phyloP scores from a whole-genome alignment of 345 rosid species.

The Ceriops decandra region DNA sequence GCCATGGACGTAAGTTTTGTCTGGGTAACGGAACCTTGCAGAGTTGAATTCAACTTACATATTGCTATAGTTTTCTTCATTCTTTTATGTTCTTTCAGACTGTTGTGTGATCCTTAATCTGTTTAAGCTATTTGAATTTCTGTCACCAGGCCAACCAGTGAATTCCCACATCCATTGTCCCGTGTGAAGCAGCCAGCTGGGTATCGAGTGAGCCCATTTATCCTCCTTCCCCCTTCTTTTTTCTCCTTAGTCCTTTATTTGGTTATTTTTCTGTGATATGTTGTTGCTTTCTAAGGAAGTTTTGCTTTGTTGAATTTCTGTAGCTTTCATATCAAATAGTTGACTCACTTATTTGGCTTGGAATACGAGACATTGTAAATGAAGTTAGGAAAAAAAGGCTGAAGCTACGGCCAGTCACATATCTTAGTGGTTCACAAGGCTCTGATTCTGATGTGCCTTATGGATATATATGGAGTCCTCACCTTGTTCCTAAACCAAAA shows the following conservation, averaged over 20 bases:
- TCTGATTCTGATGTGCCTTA: constrained; percentile 81
- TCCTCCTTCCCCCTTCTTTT: neutral
- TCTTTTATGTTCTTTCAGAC: constrained; percentile 19
- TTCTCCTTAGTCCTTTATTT: neutral
- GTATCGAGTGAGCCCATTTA: constrained; percentile 67
- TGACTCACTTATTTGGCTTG: constrained; percentile 97
- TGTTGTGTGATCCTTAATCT: constrained; percentile 24
- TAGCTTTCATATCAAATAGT: constrained; percentile 98
- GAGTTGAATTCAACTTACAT: constrained; percentile 21
- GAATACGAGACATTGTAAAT: constrained; percentile 95
- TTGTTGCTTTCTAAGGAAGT: constrained; percentile 5
- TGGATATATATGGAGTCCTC: constrained; percentile 99
- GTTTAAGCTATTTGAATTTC: constrained; percentile 16
- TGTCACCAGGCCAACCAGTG: constrained; percentile 80
- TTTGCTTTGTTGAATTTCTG: constrained; percentile 3
- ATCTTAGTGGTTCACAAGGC: constrained; percentile 96
- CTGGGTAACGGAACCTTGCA: constrained; percentile 44
- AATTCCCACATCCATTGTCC: constrained; percentile 98
- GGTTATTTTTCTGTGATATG: constrained; percentile 3
- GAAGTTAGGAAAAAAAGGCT: constrained; percentile 86
- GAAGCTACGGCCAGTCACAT: constrained; percentile 92
- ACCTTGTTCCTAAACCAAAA: constrained; percentile 98
- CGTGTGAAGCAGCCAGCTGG: constrained; percentile 97
- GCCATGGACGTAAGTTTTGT: constrained; percentile 99
- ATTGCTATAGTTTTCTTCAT: constrained; percentile 12